These are phyloP conservation scores for Ascodesmis nigricans DNA, from an alignment of 495 filamentous ascomycete species.

Conservation along the genomic window DNA sequence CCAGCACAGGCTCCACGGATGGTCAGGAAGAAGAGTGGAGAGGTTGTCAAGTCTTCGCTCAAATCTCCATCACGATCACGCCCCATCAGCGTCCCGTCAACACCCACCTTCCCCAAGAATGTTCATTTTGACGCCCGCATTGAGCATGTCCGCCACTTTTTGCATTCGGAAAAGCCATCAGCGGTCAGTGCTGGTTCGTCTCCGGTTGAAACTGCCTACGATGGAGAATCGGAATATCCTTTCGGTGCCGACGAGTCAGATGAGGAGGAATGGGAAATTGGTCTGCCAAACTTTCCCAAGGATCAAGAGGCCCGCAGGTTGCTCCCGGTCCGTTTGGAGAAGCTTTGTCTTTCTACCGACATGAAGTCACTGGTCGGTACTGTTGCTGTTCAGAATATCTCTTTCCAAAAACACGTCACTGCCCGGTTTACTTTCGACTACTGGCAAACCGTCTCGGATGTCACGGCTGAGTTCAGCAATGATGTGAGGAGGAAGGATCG, in stretches of 20 bases:
- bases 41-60: conserved; percentile 81
- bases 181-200: conserved; percentile 93
- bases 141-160: conserved; percentile 85
- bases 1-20: conserved; percentile 67
- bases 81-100: conserved; percentile 92
- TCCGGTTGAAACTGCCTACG: conserved; percentile 55
- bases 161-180: conserved; percentile 76
- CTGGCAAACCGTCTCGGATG: conserved; percentile 94
- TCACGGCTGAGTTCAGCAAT: conserved; percentile 64
- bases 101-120: conserved; percentile 79
- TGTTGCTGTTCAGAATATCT: conserved; percentile 65
- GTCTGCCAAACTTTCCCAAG: conserved; percentile 57
- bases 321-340: conserved; percentile 52
- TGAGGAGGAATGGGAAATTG: conserved; percentile 63
- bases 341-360: conserved; percentile 66
- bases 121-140: conserved; percentile 91
- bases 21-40: conserved; percentile 94
- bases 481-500: conserved; percentile 47
- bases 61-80: conserved; percentile 53
- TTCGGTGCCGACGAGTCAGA: conserved; percentile 39
- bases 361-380: conserved; percentile 65
- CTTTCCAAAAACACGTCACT: conserved; percentile 71
- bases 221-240: conserved; percentile 67
- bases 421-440: conserved; percentile 90
- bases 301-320: conserved; percentile 40